These are phyloP conservation scores for Keqinozyma sinolaborantium DNA, from an alignment of 1,139 yeast species.

Conservation along the genomic window DNA sequence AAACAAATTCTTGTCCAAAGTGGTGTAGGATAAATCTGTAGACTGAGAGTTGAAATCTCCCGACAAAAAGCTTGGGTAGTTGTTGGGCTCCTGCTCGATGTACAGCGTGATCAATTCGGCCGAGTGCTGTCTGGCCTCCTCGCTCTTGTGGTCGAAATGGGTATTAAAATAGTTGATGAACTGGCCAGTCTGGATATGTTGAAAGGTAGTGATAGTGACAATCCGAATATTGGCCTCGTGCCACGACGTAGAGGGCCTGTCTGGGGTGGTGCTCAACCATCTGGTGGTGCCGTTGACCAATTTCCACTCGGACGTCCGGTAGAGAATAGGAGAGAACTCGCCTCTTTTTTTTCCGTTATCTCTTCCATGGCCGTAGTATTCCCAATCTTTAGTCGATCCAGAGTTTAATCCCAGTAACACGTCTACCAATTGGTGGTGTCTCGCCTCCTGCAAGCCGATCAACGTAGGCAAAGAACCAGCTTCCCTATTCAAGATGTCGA, in stretches of 20 bases:
- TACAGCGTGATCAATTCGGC: conserved; percentile 45
- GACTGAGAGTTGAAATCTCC: conserved; percentile 61
- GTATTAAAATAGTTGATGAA: conserved; percentile 49
- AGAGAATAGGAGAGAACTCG: conserved; percentile 34
- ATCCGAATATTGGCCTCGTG: conserved; percentile 52
- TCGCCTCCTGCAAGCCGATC: conserved; percentile 51
- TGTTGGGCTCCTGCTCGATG: conserved; percentile 34
- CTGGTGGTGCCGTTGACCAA: conserved; percentile 25
- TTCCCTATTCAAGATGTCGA: conserved; percentile 12
- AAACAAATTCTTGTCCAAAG: conserved; percentile 22
- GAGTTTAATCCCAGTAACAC: conserved; percentile 32
- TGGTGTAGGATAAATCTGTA: conserved; percentile 44
- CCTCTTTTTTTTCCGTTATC: conserved; percentile 29
- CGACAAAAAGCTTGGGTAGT: conserved; percentile 38
- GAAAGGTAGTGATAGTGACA: conserved; percentile 42
- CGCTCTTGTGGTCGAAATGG: conserved; percentile 57
- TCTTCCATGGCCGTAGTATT: conserved; percentile 31
- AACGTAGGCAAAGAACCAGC: conserved; percentile 17
- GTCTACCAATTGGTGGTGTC: conserved; percentile 49
- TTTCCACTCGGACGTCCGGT: conserved; percentile 27
- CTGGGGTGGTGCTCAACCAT: conserved; percentile 32
- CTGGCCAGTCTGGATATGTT: conserved; percentile 20
- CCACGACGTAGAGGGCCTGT: conserved; percentile 42
- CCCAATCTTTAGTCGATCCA: conserved; percentile 24
- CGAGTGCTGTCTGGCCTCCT: conserved; percentile 42